Conservation (phyloP, 176 grass and related monocot genomes). For the Rhynchospora pubera region DNA sequence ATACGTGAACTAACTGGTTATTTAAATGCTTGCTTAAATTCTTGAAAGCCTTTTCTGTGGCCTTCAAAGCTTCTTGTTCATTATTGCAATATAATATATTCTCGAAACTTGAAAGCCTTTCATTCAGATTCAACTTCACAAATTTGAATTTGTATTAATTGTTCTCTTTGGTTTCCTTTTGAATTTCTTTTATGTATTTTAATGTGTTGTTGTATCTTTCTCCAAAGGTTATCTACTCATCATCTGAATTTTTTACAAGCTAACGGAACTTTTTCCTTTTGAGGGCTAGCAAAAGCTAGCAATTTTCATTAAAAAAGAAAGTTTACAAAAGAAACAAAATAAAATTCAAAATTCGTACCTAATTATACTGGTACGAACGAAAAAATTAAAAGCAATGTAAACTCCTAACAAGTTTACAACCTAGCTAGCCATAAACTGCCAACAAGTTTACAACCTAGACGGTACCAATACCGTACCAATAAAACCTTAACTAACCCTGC, state of each 20-base stretch:
- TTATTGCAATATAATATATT: neutral
- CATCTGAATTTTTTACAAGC: neutral
- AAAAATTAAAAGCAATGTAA: too few relatives aligned
- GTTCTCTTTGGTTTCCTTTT: neutral
- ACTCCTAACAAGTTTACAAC: too few relatives aligned
- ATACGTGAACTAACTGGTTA: neutral
- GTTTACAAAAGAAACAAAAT: too few relatives aligned
- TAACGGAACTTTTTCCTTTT: neutral
- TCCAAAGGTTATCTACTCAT: neutral
- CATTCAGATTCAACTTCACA: neutral
- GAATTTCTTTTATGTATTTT: neutral
- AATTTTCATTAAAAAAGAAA: too few relatives aligned
- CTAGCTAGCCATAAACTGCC: too few relatives aligned
- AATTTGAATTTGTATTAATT: neutral
- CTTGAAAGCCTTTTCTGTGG: neutral
- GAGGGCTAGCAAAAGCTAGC: too few relatives aligned
- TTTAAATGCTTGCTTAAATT: neutral
- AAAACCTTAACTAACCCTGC: too few relatives aligned
- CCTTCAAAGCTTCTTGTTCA: neutral
- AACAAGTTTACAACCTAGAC: too few relatives aligned
- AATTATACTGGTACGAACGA: too few relatives aligned
- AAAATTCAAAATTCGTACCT: too few relatives aligned
- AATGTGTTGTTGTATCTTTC: neutral
- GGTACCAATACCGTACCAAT: too few relatives aligned
- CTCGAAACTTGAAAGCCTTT: neutral